These are phyloP conservation scores for Elongisporangium undulatum DNA, from an alignment of 352 stramenopile species.

Conservation along the genomic window DNA sequence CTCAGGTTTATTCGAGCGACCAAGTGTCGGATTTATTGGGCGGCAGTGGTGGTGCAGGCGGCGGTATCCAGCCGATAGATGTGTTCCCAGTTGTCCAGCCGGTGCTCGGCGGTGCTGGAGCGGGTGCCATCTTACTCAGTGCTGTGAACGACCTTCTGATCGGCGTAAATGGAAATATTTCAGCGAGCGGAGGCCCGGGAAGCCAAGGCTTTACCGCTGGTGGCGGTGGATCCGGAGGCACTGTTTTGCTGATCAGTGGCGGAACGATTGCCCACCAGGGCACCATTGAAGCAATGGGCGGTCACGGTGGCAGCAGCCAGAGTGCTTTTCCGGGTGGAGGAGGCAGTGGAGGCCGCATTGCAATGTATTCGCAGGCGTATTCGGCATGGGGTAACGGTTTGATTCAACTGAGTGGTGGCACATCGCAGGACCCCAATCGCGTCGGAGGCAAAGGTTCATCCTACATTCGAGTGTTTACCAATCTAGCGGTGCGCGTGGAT, in stretches of 20 bases:
- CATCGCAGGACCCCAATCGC: conserved; percentile 35
- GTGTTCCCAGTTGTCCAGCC: conserved; percentile 57
- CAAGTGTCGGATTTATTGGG: conserved; percentile 79
- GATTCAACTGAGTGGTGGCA: conserved; percentile 74
- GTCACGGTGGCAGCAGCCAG: conserved; percentile 66
- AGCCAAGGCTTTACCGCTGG: conserved; percentile 49
- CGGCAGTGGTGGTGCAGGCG: conserved; percentile 89
- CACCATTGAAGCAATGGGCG: conserved; percentile 69
- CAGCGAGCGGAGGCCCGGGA: conserved; percentile 65
- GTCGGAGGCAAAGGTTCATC: conserved; percentile 33
- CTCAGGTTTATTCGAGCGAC: conserved; percentile 36
- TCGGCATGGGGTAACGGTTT: conserved; percentile 76
- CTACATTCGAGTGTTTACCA: conserved; percentile 36
- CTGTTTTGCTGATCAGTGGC: conserved; percentile 41
- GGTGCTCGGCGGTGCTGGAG: conserved; percentile 88
- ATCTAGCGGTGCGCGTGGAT: conserved; percentile 52
- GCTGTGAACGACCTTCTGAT: conserved; percentile 94
- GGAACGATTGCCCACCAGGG: conserved; percentile 65
- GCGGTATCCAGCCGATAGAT: conserved; percentile 78
- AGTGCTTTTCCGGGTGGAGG: conserved; percentile 57
- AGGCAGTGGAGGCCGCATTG: conserved; percentile 82
- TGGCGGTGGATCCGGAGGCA: conserved; percentile 51
- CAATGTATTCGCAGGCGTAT: conserved; percentile 91
- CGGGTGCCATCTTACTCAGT: conserved; percentile 80
- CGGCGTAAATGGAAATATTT: conserved; percentile 66